These are phyloP conservation scores for Symbiodinium natans DNA, from an alignment of 73 alveolate genomes.

Conservation along the genomic window DNA sequence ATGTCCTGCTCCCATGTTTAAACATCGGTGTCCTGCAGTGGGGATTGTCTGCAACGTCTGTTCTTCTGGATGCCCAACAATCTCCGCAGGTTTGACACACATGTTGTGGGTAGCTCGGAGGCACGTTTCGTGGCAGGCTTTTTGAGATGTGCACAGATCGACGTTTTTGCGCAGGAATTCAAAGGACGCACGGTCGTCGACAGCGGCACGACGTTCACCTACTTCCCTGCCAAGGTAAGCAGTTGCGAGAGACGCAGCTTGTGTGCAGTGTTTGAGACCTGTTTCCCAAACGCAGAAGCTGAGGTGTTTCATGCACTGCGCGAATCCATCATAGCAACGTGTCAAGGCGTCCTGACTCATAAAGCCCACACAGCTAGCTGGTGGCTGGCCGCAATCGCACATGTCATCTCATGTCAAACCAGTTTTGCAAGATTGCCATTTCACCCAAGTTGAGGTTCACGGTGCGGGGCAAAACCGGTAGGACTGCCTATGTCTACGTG, in stretches of 20 bases:
- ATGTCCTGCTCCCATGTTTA: not conserved
- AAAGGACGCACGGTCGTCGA: not conserved
- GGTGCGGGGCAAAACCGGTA: slow-evolving; percentile 7
- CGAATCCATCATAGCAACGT: not conserved
- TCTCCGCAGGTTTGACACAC: not conserved
- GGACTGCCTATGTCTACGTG: not conserved
- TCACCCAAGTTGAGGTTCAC: too few species aligned
- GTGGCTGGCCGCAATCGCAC: too few species aligned
- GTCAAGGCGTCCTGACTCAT: not conserved
- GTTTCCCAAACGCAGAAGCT: not conserved
- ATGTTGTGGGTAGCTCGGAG: not conserved
- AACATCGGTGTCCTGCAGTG: not conserved
- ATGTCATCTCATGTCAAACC: too few species aligned
- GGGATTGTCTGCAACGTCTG: too few species aligned
- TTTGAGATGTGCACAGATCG: not conserved
- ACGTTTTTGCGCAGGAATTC: not conserved
- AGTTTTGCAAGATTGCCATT: too few species aligned
- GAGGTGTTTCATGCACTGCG: not conserved
- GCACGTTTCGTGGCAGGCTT: not conserved
- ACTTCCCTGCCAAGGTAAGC: not conserved
- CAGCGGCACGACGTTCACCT: slow-evolving; percentile 20
- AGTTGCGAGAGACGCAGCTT: too few species aligned
- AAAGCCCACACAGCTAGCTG: too few species aligned
- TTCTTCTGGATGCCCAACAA: too few species aligned
- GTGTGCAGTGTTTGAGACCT: too few species aligned